phyloP scores from a whole-genome alignment of 1,284 basidiomycete genomes.

The Cystobasidium pallidum region DNA sequence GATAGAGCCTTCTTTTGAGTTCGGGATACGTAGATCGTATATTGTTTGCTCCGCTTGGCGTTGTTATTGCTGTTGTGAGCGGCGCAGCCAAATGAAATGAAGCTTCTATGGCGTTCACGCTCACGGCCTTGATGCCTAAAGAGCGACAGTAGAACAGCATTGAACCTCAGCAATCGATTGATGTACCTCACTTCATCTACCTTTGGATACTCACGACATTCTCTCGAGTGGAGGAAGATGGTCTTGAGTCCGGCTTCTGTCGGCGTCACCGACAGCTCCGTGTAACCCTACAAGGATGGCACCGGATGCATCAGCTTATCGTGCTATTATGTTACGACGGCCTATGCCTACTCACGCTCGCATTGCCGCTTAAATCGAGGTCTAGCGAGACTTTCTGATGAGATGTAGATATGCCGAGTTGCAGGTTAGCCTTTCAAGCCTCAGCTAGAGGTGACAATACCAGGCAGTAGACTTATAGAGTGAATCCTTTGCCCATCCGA shows the following conservation, averaged over 20 bases:
- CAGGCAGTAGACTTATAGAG: slow-evolving; percentile 12
- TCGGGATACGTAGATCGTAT: slow-evolving; percentile 91
- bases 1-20: slow-evolving; percentile 87
- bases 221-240: slow-evolving; percentile 80
- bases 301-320: slow-evolving; percentile 25
- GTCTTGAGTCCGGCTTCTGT: slow-evolving; percentile 73
- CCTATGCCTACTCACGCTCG: slow-evolving; percentile 11
- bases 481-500: slow-evolving; percentile 41
- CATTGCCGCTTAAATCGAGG: slow-evolving; percentile 74
- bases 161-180: background rate
- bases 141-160: slow-evolving; percentile 16
- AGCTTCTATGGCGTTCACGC: slow-evolving; percentile 43
- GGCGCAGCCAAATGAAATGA: slow-evolving; percentile 37
- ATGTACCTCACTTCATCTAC: background rate
- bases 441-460: background rate
- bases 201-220: slow-evolving; percentile 50
- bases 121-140: slow-evolving; percentile 43
- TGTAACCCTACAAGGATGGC: slow-evolving; percentile 71
- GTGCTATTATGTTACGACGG: slow-evolving; percentile 62
- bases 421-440: background rate
- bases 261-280: slow-evolving; percentile 84
- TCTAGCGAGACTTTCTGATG: slow-evolving; percentile 90
- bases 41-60: slow-evolving; percentile 65
- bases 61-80: slow-evolving; percentile 57
- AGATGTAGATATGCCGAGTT: slow-evolving; percentile 48